Evolutionary conservation across 2,329 filamentous ascomycete species (phyloP), one percentile per base, ranked within the genome.

Genomic region (Botrytis sinoallii): DNA sequence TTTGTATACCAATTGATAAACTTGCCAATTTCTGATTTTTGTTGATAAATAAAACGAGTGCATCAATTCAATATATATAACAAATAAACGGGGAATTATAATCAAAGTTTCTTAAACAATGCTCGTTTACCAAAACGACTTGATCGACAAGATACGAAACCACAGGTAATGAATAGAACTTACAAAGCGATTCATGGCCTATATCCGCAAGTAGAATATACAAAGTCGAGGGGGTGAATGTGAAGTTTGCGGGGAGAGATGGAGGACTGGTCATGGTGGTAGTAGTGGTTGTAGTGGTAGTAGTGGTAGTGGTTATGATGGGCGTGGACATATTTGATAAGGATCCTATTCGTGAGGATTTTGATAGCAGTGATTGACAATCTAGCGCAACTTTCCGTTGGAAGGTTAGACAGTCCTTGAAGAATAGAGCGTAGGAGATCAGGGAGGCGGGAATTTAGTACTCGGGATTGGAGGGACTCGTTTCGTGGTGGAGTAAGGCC

Each of bases 191-290:
- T 10, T 68, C 66, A 42, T 57, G 48, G 1, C 66, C 66, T 10
- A 68, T 68, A 32, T 68, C 66, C 25, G 48, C 66, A 9, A 68
- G 48, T n/a, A 68, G 22, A 9, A 57, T 55, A 42, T 68, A 68
- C 18, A 68, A 57, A 9, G 66, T 57, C 4, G 66, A 68, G 0
- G 66, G 66, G 1, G 66, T 25, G 25, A 68, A 68, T 5, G 25
- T 25, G 38, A 68, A 32, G 14, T 57, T 57, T 16, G 48, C 4
- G 1, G 66, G 66, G 12, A 68, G 66, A 3, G 46, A 57, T 29
- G 65, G 46, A 4, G 35, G 20, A n/a, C 35, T 42, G 3, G 32
- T 32, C 32, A 32, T 32, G 32, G 59, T 40, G 7, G 59, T 40
- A 20, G 60, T 61, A 38, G 32, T 61, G 0, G 22, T 22, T 0